Evolutionary conservation across 371 early-diverging fungal species (phyloP).

Genomic region (Nematocida parisii): DNA sequence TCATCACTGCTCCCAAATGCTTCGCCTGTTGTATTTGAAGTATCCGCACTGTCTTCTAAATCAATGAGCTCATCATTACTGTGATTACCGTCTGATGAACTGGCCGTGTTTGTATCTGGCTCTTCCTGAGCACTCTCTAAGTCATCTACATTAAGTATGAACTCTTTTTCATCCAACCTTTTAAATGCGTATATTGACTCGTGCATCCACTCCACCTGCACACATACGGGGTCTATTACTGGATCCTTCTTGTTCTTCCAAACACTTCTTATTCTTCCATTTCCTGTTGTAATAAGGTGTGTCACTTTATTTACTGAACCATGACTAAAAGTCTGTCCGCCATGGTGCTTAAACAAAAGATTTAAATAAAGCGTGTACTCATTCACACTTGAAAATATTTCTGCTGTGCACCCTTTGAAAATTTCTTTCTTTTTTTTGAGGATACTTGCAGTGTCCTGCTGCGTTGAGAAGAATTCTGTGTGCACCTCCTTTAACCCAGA

Average conservation of each 20-base stretch:
- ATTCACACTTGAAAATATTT: slow-evolving; percentile 6
- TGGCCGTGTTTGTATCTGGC: background rate
- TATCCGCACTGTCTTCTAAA: background rate
- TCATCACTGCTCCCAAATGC: slow-evolving; percentile 12
- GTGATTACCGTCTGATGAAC: background rate
- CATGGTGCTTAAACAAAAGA: slow-evolving; percentile 34
- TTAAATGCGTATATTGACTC: slow-evolving; percentile 31
- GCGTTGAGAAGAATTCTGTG: slow-evolving; percentile 40
- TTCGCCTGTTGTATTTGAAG: background rate
- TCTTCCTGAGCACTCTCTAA: background rate
- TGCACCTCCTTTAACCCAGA: slow-evolving; percentile 36
- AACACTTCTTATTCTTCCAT: background rate
- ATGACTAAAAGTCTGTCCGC: slow-evolving; percentile 4
- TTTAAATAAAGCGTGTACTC: slow-evolving; percentile 5
- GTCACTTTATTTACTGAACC: slow-evolving; percentile 5
- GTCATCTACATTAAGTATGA: background rate
- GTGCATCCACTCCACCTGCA: slow-evolving; percentile 24
- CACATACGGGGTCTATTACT: background rate
- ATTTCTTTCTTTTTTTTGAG: slow-evolving; percentile 45
- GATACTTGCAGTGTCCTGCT: slow-evolving; percentile 35
- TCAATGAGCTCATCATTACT: background rate
- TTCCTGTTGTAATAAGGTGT: slow-evolving; percentile 15
- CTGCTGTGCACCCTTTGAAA: slow-evolving; percentile 41
- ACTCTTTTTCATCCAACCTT: slow-evolving; percentile 20
- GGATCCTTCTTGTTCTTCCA: slow-evolving; percentile 1